Percentiles rank a stretch among this genome's conserved stretches.
Conservation (phyloP, 352 stramenopile genomes). For the Halophytophthora polymorphica region DNA sequence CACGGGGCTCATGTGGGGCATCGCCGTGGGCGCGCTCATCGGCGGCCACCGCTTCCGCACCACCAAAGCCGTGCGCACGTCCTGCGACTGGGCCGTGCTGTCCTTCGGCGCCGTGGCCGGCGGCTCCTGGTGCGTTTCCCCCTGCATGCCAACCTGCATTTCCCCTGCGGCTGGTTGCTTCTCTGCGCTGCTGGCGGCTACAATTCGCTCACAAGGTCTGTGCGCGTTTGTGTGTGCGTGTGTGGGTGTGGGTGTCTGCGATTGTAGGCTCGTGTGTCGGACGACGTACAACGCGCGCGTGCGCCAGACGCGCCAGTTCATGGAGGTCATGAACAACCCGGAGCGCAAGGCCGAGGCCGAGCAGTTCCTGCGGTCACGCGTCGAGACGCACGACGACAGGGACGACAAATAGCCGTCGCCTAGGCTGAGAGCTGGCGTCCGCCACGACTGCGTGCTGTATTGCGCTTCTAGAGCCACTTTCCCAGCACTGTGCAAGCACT, state of each 20-base stretch:
- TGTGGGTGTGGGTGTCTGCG: no score
- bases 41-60: conserved; percentile 71
- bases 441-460: no score
- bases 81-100: conserved; percentile 64
- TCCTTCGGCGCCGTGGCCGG: conserved; percentile 56
- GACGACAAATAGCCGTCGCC: no score
- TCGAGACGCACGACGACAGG: conserved; percentile 21
- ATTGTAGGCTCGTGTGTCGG: conserved; percentile 64
- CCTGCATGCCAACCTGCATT: not conserved
- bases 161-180: not conserved
- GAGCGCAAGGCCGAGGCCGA: conserved; percentile 66
- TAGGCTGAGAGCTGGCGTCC: no score
- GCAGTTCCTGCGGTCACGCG: conserved; percentile 69
- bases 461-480: no score
- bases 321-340: conserved; percentile 84
- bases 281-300: conserved; percentile 46
- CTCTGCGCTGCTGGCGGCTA: no score
- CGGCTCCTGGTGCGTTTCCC: conserved; percentile 44
- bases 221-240: no score
- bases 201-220: no score
- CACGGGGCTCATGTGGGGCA: conserved; percentile 75
- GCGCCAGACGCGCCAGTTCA: conserved; percentile 71
- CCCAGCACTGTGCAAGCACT: not conserved
- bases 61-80: conserved; percentile 43
- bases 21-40: conserved; percentile 52